phyloP scores from a whole-genome alignment of 371 early-diverging fungal species.

The Mortierella sp. region DNA sequence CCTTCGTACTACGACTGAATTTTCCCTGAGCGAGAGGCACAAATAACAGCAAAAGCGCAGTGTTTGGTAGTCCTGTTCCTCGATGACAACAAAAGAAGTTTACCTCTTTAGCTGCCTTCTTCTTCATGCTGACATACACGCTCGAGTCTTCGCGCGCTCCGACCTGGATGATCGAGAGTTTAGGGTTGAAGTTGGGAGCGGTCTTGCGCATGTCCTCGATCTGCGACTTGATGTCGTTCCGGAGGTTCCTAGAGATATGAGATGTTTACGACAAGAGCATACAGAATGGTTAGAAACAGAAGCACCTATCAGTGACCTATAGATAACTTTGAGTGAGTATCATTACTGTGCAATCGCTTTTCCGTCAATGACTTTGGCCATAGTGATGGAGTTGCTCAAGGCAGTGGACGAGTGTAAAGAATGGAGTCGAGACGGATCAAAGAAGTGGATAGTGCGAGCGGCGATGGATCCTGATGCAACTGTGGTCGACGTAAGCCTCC shows the following conservation, averaged over 20 bases:
- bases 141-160: constrained; percentile 92
- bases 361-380: constrained; percentile 75
- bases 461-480: constrained; percentile 15
- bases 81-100: too few relatives aligned
- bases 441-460: constrained; percentile 1
- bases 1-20: too few relatives aligned
- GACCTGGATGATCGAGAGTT: constrained; percentile 91
- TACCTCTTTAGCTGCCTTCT: constrained; percentile 90
- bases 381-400: constrained; percentile 9
- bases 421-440: constrained; percentile 1
- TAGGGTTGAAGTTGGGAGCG: constrained; percentile 76
- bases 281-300: not conserved
- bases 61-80: too few relatives aligned
- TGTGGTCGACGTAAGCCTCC: not conserved
- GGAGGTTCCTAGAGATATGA: constrained; percentile 27
- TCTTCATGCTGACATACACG: constrained; percentile 91
- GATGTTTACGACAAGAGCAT: too few relatives aligned
- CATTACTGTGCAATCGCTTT: constrained; percentile 74
- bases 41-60: too few relatives aligned
- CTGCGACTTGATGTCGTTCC: constrained; percentile 52
- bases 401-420: constrained; percentile 9
- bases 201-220: constrained; percentile 52
- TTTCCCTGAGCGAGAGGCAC: too few relatives aligned
- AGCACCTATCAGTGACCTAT: too few relatives aligned
- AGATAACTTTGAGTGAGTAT: not conserved